A percentile compares a stretch with the other conserved stretches of the same genome.
Evolutionary conservation across 2,329 filamentous ascomycete genomes (phyloP).

Genomic region (Epichloe sylvatica): DNA sequence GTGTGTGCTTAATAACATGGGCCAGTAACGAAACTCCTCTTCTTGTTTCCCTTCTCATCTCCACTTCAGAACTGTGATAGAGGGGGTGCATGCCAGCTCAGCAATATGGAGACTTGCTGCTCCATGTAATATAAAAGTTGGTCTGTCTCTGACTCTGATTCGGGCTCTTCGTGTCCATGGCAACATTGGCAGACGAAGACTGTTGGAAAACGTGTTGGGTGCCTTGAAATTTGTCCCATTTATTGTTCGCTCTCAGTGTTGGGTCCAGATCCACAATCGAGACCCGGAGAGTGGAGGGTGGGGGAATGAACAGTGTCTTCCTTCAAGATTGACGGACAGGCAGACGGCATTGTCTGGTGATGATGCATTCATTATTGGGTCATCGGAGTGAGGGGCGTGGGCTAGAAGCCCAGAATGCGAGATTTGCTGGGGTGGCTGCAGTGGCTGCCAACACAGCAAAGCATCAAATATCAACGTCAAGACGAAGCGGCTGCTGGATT

Average conservation of each 20-base stretch:
- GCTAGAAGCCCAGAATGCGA: not conserved
- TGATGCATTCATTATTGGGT: not conserved
- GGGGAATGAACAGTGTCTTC: too few relatives aligned
- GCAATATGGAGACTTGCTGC: not conserved
- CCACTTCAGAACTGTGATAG: not conserved
- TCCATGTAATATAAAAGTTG: not conserved
- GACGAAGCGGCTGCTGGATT: not conserved
- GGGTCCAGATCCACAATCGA: too few relatives aligned
- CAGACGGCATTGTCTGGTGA: too few relatives aligned
- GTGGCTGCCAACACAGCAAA: constrained; percentile 1
- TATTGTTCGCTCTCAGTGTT: not conserved
- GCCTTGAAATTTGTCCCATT: not conserved
- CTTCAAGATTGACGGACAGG: not conserved
- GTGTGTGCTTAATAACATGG: not conserved
- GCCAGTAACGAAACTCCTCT: not conserved
- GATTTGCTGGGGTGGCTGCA: not conserved
- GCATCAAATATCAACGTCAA: not conserved
- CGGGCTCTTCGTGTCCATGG: too few relatives aligned
- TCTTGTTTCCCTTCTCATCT: not conserved
- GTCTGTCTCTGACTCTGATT: not conserved
- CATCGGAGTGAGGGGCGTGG: not conserved
- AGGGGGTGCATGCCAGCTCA: not conserved
- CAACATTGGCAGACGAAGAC: not conserved
- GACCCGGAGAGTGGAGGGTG: too few relatives aligned
- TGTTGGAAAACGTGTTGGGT: not conserved